Conservation (phyloP, 192 early-diverging fungal species). For the Backusella macrospora region DNA sequence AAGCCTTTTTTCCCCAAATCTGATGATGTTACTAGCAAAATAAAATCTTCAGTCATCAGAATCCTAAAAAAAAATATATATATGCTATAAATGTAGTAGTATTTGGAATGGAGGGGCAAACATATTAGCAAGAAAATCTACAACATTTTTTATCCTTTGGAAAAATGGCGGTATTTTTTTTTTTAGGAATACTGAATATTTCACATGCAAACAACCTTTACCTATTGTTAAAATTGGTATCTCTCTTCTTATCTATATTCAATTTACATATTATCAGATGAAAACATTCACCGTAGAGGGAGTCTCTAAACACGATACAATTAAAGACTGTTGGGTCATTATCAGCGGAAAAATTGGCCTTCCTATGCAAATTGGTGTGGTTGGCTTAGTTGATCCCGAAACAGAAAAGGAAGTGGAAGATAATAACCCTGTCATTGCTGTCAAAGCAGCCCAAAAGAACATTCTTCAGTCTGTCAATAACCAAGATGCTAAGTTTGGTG, state of each 20-base stretch:
- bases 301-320: constrained; percentile 65
- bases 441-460: neutral
- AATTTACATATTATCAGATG: constrained; percentile 8
- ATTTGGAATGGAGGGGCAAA: too few species aligned
- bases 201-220: neutral
- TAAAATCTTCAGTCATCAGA: too few species aligned
- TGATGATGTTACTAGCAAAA: too few species aligned
- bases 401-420: neutral
- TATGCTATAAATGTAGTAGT: too few species aligned
- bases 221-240: neutral
- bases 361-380: constrained; percentile 37
- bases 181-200: constrained; percentile 5
- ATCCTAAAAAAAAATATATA: too few species aligned
- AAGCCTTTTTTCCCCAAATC: too few species aligned
- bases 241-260: neutral
- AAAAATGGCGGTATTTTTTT: neutral
- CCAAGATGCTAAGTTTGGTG: constrained; percentile 52
- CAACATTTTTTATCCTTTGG: too few species aligned
- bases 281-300: constrained; percentile 57
- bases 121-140: too few species aligned
- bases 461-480: constrained; percentile 53
- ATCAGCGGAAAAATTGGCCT: constrained; percentile 66
- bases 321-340: constrained; percentile 80
- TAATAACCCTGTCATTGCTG: neutral
- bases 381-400: neutral